Evolutionary conservation across 2,329 filamentous ascomycete species (phyloP).

Genomic region (Aspergillus puulaauensis): DNA sequence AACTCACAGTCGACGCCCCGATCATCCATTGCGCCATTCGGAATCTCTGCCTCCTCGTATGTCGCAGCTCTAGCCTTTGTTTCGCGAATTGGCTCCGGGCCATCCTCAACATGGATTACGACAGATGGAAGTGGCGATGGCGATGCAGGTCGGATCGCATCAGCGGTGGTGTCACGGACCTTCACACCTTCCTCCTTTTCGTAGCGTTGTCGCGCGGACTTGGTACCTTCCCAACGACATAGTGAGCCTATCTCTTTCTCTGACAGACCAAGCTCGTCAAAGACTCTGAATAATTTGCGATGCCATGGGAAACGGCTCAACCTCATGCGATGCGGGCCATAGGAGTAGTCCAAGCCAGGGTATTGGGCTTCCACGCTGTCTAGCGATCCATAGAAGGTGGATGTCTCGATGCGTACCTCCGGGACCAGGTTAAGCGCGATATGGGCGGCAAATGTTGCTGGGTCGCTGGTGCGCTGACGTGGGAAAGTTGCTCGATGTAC

Average conservation of each 20-base stretch:
- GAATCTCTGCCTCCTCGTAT: constrained; percentile 24
- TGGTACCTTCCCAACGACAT: constrained; percentile 59
- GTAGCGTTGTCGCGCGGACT: constrained; percentile 48
- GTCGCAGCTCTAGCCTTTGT: constrained; percentile 21
- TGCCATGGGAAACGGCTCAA: constrained; percentile 63
- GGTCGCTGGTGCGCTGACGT: constrained; percentile 56
- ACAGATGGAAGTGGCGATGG: constrained; percentile 37
- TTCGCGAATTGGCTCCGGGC: constrained; percentile 22
- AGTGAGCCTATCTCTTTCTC: constrained; percentile 60
- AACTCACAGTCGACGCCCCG: constrained; percentile 22
- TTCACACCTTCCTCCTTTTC: constrained; percentile 57
- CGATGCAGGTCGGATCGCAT: constrained; percentile 54
- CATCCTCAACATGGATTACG: constrained; percentile 32
- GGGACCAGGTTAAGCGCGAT: constrained; percentile 62
- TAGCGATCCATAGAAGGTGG: constrained; percentile 63
- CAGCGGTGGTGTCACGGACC: constrained; percentile 62
- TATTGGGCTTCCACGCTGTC: constrained; percentile 67
- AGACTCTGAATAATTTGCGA: constrained; percentile 58
- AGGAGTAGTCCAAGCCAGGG: constrained; percentile 64
- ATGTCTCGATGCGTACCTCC: constrained; percentile 64
- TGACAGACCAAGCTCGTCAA: constrained; percentile 60
- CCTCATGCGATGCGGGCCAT: constrained; percentile 61
- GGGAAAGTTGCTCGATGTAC: constrained; percentile 62
- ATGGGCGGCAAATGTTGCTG: constrained; percentile 58
- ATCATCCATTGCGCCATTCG: constrained; percentile 24